Evolutionary conservation across 139 green algal genomes (phyloP).

Genomic region (Trebouxia sp.): DNA sequence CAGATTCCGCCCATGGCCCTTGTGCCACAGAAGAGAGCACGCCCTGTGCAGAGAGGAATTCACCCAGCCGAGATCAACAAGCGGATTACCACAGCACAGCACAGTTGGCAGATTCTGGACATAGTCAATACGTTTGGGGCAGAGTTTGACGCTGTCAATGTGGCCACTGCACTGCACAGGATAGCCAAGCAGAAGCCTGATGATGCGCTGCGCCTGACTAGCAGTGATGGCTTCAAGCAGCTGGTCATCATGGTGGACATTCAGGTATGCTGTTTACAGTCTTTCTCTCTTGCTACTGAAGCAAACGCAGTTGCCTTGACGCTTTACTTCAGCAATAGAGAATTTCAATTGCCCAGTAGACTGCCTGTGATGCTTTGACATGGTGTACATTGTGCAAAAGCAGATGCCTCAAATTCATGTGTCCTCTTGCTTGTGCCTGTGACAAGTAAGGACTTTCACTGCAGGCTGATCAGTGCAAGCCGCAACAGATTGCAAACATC

Average conservation of each 20-base stretch:
- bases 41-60: slow-evolving; percentile 13
- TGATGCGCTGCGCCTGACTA: not conserved
- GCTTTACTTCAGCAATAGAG: too few relatives aligned
- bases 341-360: too few relatives aligned
- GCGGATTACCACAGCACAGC: slow-evolving; percentile 20
- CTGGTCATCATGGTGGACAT: slow-evolving; percentile 16
- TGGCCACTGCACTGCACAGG: slow-evolving; percentile 27
- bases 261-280: too few relatives aligned
- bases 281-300: too few relatives aligned
- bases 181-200: slow-evolving; percentile 32
- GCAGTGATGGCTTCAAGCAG: slow-evolving; percentile 15
- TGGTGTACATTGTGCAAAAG: not conserved
- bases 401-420: too few relatives aligned
- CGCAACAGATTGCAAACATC: slow-evolving; percentile 33
- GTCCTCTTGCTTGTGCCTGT: too few relatives aligned
- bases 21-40: not conserved
- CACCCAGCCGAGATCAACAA: slow-evolving; percentile 35
- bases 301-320: too few relatives aligned
- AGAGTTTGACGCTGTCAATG: slow-evolving; percentile 28
- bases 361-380: not conserved
- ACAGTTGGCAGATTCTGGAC: slow-evolving; percentile 16
- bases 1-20: not conserved
- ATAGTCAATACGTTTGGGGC: not conserved
- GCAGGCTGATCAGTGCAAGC: slow-evolving; percentile 28
- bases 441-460: not conserved